Conservation (phyloP, 2,329 filamentous ascomycete species). For the Diaporthe citrichinensis region DNA sequence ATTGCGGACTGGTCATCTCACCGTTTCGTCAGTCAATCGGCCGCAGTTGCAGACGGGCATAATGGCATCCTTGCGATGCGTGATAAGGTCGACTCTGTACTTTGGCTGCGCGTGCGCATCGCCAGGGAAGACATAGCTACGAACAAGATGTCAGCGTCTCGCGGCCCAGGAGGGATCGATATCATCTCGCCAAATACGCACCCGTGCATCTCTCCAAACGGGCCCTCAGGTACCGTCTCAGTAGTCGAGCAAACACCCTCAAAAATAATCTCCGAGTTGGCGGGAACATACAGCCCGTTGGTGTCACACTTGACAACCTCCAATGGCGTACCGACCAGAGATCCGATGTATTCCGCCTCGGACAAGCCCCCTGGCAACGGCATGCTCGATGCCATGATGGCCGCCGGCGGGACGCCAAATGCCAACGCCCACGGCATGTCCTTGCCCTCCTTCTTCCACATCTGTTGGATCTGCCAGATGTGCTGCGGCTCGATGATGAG, state of each 20-base stretch:
- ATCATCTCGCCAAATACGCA: not conserved
- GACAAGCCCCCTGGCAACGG: slow-evolving; percentile 63
- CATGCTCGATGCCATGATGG: slow-evolving; percentile 63
- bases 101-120: slow-evolving; percentile 55
- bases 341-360: slow-evolving; percentile 64
- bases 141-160: not conserved
- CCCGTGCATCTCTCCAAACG: slow-evolving; percentile 64
- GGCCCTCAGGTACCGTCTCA: slow-evolving; percentile 60
- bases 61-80: slow-evolving; percentile 62
- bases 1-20: slow-evolving; percentile 34
- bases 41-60: slow-evolving; percentile 63
- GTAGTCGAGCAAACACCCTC: slow-evolving; percentile 63
- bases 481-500: slow-evolving; percentile 62
- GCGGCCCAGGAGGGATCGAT: not conserved
- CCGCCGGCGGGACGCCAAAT: slow-evolving; percentile 64
- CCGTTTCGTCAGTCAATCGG: slow-evolving; percentile 59
- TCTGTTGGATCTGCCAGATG: slow-evolving; percentile 59
- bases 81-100: slow-evolving; percentile 62
- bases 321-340: slow-evolving; percentile 59
- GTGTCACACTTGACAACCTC: slow-evolving; percentile 67
- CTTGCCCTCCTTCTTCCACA: slow-evolving; percentile 60
- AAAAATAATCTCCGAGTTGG: slow-evolving; percentile 64
- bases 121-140: slow-evolving; percentile 54
- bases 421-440: slow-evolving; percentile 63
- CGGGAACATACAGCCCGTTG: slow-evolving; percentile 63